Conservation (phyloP, 805 yeast genomes). For the Lipomyces oligophaga region DNA sequence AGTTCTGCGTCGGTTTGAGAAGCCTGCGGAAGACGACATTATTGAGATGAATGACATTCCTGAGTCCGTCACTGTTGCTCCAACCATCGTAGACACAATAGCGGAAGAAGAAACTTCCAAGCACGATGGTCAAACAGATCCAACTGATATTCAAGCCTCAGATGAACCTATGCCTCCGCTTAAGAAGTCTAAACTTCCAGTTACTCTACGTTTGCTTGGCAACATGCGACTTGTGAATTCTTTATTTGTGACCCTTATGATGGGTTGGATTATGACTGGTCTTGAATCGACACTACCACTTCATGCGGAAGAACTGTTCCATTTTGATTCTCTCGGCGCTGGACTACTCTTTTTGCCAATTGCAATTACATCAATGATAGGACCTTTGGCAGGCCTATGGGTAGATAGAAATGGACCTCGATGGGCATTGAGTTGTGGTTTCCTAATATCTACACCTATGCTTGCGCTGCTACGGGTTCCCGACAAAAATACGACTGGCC, state of each 20-base stretch:
- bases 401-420: constrained; percentile 34
- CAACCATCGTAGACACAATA: background rate
- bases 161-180: too few relatives aligned
- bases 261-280: constrained; percentile 36
- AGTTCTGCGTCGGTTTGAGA: constrained; percentile 19
- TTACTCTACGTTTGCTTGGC: constrained; percentile 6
- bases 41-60: constrained; percentile 29
- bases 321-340: constrained; percentile 34
- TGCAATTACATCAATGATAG: constrained; percentile 34
- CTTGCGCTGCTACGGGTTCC: constrained; percentile 34
- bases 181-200: constrained; percentile 2
- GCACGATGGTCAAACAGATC: background rate
- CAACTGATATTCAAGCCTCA: too few relatives aligned
- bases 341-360: constrained; percentile 36
- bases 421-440: constrained; percentile 32
- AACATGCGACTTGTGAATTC: constrained; percentile 28
- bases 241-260: constrained; percentile 31
- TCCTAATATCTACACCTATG: constrained; percentile 25
- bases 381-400: constrained; percentile 34
- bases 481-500: constrained; percentile 24
- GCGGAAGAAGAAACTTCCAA: background rate
- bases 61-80: background rate
- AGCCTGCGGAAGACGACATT: constrained; percentile 34
- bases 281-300: constrained; percentile 38
- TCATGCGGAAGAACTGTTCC: constrained; percentile 33